Conservation (phyloP, 1,139 yeast genomes). For the Blastobotrys illinoisensis region DNA sequence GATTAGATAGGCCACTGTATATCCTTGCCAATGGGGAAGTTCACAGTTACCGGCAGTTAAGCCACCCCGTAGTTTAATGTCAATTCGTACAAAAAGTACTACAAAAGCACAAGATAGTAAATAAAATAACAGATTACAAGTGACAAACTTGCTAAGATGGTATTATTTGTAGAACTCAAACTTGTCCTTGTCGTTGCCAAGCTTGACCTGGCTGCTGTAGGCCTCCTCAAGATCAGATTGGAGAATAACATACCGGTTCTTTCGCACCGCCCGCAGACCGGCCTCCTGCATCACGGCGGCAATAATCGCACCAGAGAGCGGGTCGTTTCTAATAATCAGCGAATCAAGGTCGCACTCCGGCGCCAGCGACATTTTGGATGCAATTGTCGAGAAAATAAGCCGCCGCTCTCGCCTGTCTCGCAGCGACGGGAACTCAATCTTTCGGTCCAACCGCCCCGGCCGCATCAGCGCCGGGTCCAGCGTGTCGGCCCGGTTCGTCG, state of each 20-base stretch:
- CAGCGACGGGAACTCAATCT: slow-evolving; percentile 92
- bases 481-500: slow-evolving; percentile 97
- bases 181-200: slow-evolving; percentile 92
- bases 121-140: too few relatives aligned
- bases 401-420: slow-evolving; percentile 98
- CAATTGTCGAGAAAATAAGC: slow-evolving; percentile 89
- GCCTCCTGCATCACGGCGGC: slow-evolving; percentile 99
- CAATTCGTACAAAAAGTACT: too few relatives aligned
- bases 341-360: slow-evolving; percentile 97
- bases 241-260: slow-evolving; percentile 91
- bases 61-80: too few relatives aligned
- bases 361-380: slow-evolving; percentile 95
- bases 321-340: slow-evolving; percentile 90
- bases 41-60: too few relatives aligned
- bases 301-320: slow-evolving; percentile 93
- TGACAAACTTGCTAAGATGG: too few relatives aligned
- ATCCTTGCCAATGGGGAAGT: too few relatives aligned
- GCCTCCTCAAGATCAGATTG: slow-evolving; percentile 98
- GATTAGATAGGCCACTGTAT: too few relatives aligned
- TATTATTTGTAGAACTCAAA: slow-evolving; percentile 96
- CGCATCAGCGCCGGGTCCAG: slow-evolving; percentile 95
- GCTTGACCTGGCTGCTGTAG: slow-evolving; percentile 90
- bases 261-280: slow-evolving; percentile 95
- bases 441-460: slow-evolving; percentile 97
- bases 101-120: too few relatives aligned